Evolutionary conservation across 208 protist species (phyloP).

Genomic region (Acanthamoeba rhysodes): DNA sequence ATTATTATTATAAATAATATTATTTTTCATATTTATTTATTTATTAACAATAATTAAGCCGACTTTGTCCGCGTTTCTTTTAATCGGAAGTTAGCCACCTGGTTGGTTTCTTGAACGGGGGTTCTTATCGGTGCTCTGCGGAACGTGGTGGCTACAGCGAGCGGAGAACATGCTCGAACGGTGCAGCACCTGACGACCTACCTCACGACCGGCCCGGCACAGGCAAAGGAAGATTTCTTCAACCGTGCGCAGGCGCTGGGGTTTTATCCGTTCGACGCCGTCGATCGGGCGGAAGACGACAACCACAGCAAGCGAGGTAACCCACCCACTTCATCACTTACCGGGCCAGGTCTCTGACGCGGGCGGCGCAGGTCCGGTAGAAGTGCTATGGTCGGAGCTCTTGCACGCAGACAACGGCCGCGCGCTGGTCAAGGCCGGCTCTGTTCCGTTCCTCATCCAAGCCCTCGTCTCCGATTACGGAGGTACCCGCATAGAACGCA

Average conservation of each 20-base stretch:
- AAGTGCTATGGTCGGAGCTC: constrained; percentile 17
- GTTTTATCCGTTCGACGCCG: not conserved
- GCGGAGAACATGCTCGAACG: not conserved
- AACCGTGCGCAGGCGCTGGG: not conserved
- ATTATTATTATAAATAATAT: too few species aligned
- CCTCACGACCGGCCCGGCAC: not conserved
- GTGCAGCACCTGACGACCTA: constrained; percentile 43
- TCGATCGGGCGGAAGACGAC: not conserved
- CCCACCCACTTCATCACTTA: not conserved
- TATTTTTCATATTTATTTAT: too few species aligned
- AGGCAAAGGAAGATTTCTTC: constrained; percentile 37
- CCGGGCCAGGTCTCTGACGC: not conserved
- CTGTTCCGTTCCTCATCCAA: constrained; percentile 4
- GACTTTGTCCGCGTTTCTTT: not conserved
- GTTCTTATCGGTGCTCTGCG: too few species aligned
- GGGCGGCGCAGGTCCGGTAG: not conserved
- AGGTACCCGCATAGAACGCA: not conserved
- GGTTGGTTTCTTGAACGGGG: not conserved
- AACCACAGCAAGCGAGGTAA: not conserved
- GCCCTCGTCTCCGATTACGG: constrained; percentile 9
- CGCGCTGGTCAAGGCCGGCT: constrained; percentile 48
- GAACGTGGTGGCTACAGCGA: not conserved
- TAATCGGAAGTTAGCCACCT: not conserved
- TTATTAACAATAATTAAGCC: too few species aligned
- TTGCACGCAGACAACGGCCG: constrained; percentile 27